Conservation (phyloP, 139 green algal species). For the Zygnema circumcarinatum region DNA sequence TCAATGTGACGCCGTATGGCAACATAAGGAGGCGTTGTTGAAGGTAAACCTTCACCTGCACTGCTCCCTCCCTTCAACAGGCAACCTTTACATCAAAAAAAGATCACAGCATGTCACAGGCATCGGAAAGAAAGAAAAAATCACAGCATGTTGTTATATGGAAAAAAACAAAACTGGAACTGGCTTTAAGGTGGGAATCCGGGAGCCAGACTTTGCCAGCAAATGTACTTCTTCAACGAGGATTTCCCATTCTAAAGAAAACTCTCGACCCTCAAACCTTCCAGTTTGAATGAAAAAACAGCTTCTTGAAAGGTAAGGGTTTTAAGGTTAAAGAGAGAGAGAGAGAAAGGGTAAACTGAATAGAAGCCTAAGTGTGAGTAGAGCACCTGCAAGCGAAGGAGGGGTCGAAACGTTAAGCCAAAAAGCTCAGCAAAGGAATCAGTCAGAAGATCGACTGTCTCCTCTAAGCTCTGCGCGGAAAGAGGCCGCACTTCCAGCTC, state of each 20-base stretch:
- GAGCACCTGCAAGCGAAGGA: conserved; percentile 42
- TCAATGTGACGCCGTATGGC: conserved; percentile 31
- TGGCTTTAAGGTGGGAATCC: too few relatives aligned
- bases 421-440: conserved; percentile 54
- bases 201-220: too few relatives aligned
- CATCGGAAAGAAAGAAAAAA: not conserved
- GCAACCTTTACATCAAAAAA: not conserved
- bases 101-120: not conserved
- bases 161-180: not conserved
- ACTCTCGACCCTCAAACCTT: too few relatives aligned
- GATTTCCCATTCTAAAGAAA: too few relatives aligned
- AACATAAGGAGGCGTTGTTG: conserved; percentile 12
- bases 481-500: conserved; percentile 17
- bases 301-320: not conserved
- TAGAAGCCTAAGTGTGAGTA: not conserved
- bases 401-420: conserved; percentile 40
- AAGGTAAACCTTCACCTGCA: conserved; percentile 38
- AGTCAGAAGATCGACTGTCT: conserved; percentile 42
- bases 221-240: too few relatives aligned
- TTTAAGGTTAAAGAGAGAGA: conserved; percentile 12
- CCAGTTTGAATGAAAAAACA: too few relatives aligned
- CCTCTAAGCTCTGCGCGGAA: not conserved
- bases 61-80: not conserved
- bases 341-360: not conserved
- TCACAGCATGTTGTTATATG: not conserved